Base-by-base conservation (phyloP, 176 grass and related monocot genomes). In the Alopecurus myosuroides region DNA sequence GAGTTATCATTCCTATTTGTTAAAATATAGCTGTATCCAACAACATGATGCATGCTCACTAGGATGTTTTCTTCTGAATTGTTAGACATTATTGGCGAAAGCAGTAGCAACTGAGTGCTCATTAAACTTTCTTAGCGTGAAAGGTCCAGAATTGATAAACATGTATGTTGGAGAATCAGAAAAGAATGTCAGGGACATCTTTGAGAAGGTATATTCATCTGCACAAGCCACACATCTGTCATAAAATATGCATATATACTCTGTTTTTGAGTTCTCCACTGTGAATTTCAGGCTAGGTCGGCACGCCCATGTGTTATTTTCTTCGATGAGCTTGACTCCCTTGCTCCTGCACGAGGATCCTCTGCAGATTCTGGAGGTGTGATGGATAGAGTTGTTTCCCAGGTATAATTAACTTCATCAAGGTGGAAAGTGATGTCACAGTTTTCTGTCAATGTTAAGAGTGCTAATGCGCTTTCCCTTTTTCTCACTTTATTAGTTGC, bases 131-230 rank as follows among this genome's bases (percentile, higher is more conserved):
- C 84, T 95, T 58, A 95, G 93, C 41, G 96, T 95, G 45, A 98
- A 98, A 86, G 93, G 96, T 61, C 93, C 96, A 33, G 93, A 98
- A 78, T 42, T 98, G 71, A 98, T 98, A 64, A 95, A 98, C 69
- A 98, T 95, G 96, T 98, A 98, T 61, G 92, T 98, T 80, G 96
- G 93, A 78, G 96, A 98, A 94, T 98, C 96, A 26, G 96, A 98
- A 85, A 94, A 95, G 61, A 98, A 98, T 87, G 96, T 98, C 42
- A 90, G 91, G 84, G 93, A 98, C 40, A 94, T 98, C 68, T 98
- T 98, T 31, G 87, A 94, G 60, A 98, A 98, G 93, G 91, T 98
- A 86, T 18, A 23, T 31, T 55, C 42, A 62, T 71, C 67, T 55
- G 14, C n/a, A 63, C 25, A 45, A 42, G 37, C 20, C 46, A 78